Conservation (phyloP, 495 filamentous ascomycete species). For the Aspergillus taichungensis region DNA sequence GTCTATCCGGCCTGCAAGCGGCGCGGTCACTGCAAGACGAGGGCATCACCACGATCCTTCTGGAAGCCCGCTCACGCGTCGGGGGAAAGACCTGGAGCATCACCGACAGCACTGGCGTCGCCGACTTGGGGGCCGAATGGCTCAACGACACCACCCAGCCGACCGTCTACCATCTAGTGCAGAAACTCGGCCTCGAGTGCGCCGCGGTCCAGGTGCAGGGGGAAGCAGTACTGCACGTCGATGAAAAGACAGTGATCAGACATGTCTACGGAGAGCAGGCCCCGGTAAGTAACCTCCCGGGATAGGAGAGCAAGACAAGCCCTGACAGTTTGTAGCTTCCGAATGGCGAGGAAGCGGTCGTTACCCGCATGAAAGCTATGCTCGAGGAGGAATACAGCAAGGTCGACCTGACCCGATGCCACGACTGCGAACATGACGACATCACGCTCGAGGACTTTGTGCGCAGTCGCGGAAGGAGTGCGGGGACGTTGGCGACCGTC, state of each 20-base stretch:
- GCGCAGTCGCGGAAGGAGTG: constrained; percentile 10
- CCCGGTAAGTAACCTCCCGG: no score
- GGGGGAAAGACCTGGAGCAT: constrained; percentile 40
- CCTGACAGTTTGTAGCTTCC: no score
- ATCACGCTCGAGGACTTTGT: constrained; percentile 24
- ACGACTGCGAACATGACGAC: constrained; percentile 16
- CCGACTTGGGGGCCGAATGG: constrained; percentile 45
- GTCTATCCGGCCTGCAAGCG: constrained; percentile 39
- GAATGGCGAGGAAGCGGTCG: no score
- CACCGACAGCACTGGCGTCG: constrained; percentile 14
- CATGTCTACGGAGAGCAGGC: constrained; percentile 25
- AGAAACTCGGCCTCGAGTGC: constrained; percentile 27
- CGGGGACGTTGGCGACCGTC: constrained; percentile 15
- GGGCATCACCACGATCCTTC: constrained; percentile 32
- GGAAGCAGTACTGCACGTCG: constrained; percentile 23
- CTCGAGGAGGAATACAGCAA: constrained; percentile 17
- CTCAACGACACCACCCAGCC: constrained; percentile 44
- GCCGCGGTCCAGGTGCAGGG: constrained; percentile 36
- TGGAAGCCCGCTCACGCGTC: constrained; percentile 43
- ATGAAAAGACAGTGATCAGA: constrained; percentile 11
- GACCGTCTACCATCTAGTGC: constrained; percentile 25
- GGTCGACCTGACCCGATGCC: constrained; percentile 6
- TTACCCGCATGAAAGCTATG: constrained; percentile 12
- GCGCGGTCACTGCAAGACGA: constrained; percentile 29
- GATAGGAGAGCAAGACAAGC: no score